Base-by-base conservation (phyloP, 345 rosid genomes). In the Aethionema arabicum region DNA sequence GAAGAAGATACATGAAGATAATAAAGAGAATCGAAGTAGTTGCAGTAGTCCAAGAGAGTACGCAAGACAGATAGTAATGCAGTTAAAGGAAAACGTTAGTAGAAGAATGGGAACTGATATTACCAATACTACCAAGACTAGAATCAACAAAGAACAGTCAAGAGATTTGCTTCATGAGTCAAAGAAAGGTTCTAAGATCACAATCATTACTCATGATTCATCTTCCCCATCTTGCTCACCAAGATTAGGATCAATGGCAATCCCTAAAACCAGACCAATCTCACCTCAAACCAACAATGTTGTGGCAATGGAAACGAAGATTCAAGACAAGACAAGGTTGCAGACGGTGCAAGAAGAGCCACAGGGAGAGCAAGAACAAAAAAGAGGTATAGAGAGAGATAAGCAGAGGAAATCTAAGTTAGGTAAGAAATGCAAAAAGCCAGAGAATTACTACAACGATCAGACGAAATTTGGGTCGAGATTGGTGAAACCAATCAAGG, bases 51-150 rank as follows among this genome's bases (percentile, higher is more conserved):
- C 96, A 1, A 70, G 85, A 12, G 79, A 77, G 7, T 79, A 80
- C 54, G 90, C 96, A 0, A 75, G 82, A 68, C 91, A 90, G 77
- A 87, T 87, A 15, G 85, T 79, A 78, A 80, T 79, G 76, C 97
- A 90, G 68, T 80, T 87, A 33, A 85, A 85, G 72, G 96, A 82
- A 66, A 83, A 75, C 14, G 86, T 85, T 0, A 61, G 77, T 73
- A 58, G 75, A 71, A 77, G 72, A 78, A 78, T 83, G 39, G 97
- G 96, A 0, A 61, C 76, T 66, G 99, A 93, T 70, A 82, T 90
- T 30, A 90, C 99, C 7, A 93, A 88, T 79, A 81, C 76, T 7
- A 63, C 63, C 5, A 65, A 36, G 32, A 35, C 2, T 35, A 50
- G 15, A 31, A 50, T 8, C 54, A 77, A 50, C 79, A 74, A 79